Evolutionary conservation across 73 alveolate species (phyloP).

Genomic region (Paraurostyla sp.): DNA sequence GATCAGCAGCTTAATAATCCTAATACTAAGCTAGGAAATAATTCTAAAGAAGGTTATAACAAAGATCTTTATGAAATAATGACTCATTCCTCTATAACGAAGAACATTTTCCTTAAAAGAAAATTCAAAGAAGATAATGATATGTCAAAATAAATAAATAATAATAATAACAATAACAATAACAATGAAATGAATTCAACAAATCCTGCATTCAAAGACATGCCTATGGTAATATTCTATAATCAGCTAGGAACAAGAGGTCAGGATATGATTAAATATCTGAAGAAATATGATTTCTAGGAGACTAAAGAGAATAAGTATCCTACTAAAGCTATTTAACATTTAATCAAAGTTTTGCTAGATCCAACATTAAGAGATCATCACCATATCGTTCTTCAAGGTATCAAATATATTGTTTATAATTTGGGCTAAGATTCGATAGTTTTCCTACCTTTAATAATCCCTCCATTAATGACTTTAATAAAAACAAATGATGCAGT

Average conservation of each 20-base stretch:
- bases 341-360: slow-evolving; percentile 40
- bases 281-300: slow-evolving; percentile 47
- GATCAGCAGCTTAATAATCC: slow-evolving; percentile 60
- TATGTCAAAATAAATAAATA: slow-evolving; percentile 3
- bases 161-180: not conserved
- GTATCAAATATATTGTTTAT: slow-evolving; percentile 58
- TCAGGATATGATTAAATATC: slow-evolving; percentile 53
- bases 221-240: slow-evolving; percentile 46
- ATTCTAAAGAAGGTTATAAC: not conserved
- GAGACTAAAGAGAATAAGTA: slow-evolving; percentile 62
- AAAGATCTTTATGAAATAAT: not conserved
- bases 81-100: slow-evolving; percentile 46
- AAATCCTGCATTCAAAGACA: slow-evolving; percentile 47
- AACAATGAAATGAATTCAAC: not conserved
- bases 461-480: slow-evolving; percentile 65
- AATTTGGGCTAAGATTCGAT: slow-evolving; percentile 48
- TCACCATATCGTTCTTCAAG: slow-evolving; percentile 64
- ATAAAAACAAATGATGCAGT: slow-evolving; percentile 53
- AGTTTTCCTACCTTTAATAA: slow-evolving; percentile 54
- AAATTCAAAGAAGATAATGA: slow-evolving; percentile 3
- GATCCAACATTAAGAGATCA: slow-evolving; percentile 73
- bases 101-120: slow-evolving; percentile 45
- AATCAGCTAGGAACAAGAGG: slow-evolving; percentile 35
- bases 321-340: slow-evolving; percentile 53
- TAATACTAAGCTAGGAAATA: slow-evolving; percentile 31